phyloP scores from a whole-genome alignment of 768 basidiomycete species.

The Dacryopinax spathularia region DNA sequence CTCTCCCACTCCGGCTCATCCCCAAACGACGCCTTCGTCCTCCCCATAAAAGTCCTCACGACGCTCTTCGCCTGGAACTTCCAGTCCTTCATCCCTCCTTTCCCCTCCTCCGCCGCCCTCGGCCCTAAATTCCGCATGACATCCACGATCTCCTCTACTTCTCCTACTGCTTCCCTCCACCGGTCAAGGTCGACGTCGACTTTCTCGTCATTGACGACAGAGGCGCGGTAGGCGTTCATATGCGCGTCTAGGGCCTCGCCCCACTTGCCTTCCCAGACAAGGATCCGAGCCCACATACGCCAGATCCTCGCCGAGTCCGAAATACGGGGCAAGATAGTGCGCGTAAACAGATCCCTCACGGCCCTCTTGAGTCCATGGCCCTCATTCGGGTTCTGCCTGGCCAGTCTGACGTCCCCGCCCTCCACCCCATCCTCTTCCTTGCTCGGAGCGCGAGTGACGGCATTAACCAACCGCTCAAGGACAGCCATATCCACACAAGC shows the following conservation, averaged over 20 bases:
- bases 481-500: slow-evolving; percentile 71
- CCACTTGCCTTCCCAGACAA: slow-evolving; percentile 59
- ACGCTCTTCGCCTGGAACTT: slow-evolving; percentile 72
- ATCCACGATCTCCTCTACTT: slow-evolving; percentile 75
- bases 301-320: slow-evolving; percentile 61
- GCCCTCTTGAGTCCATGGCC: slow-evolving; percentile 51
- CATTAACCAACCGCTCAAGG: slow-evolving; percentile 74
- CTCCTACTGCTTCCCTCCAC: slow-evolving; percentile 63
- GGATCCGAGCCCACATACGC: slow-evolving; percentile 66
- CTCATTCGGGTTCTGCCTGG: slow-evolving; percentile 37
- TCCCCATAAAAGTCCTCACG: slow-evolving; percentile 75
- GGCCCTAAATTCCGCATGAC: slow-evolving; percentile 74
- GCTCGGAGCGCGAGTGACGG: slow-evolving; percentile 46
- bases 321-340: slow-evolving; percentile 65
- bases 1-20: slow-evolving; percentile 75
- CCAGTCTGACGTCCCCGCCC: slow-evolving; percentile 20
- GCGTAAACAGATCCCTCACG: slow-evolving; percentile 60
- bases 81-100: slow-evolving; percentile 40
- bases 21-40: slow-evolving; percentile 66
- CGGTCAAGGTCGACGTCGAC: slow-evolving; percentile 52
- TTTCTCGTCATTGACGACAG: slow-evolving; percentile 41
- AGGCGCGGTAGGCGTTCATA: slow-evolving; percentile 69
- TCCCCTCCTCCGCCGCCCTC: slow-evolving; percentile 26
- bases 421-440: slow-evolving; percentile 12
- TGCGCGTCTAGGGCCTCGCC: slow-evolving; percentile 67